These are phyloP conservation scores for Hypoxylon perforatum DNA, from an alignment of 495 filamentous ascomycete genomes.

Conservation along the genomic window DNA sequence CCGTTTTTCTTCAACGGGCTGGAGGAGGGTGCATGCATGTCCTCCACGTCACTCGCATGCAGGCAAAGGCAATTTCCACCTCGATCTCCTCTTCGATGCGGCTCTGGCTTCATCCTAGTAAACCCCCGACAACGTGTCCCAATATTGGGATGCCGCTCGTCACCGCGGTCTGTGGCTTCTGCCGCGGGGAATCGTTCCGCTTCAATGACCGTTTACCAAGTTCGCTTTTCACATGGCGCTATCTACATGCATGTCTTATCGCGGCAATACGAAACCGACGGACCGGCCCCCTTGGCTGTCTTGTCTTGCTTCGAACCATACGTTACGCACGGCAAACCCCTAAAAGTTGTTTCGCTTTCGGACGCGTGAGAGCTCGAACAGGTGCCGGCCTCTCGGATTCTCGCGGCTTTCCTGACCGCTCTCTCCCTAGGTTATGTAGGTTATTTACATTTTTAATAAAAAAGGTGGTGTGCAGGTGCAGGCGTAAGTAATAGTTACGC, in stretches of 20 bases:
- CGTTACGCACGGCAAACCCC: not conserved
- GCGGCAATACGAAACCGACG: not conserved
- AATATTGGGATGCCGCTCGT: no score
- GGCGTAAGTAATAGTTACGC: no score
- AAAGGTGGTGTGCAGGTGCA: no score
- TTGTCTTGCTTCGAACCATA: not conserved
- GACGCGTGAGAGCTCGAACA: not conserved
- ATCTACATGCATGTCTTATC: not conserved
- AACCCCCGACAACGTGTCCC: no score
- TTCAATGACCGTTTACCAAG: not conserved
- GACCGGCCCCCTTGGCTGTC: not conserved
- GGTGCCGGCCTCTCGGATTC: slow-evolving; percentile 3
- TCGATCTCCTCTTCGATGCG: no score
- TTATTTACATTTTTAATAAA: no score
- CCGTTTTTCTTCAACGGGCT: slow-evolving; percentile 13
- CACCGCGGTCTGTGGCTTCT: no score
- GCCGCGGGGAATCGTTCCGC: not conserved
- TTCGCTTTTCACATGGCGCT: not conserved
- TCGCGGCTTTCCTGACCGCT: slow-evolving; percentile 7
- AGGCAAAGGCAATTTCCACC: not conserved
- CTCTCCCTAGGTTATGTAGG: no score
- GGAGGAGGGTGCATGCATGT: not conserved
- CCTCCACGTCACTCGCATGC: not conserved
- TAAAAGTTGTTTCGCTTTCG: not conserved
- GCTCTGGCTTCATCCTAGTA: no score